phyloP scores from a whole-genome alignment of 148 eudicot genomes.

The Heliamphora exappendiculata region DNA sequence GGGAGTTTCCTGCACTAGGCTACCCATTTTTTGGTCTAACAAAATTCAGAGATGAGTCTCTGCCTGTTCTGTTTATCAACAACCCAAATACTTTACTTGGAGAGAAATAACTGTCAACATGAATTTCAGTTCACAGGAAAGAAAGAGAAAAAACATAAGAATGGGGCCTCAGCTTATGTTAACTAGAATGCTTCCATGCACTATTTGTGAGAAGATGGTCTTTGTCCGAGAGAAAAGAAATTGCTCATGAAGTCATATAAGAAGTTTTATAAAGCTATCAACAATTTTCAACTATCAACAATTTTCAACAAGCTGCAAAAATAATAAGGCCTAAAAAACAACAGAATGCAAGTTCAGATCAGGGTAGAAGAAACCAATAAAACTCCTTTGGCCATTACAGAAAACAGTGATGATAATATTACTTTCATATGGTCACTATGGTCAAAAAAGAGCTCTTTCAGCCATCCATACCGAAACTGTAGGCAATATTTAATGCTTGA shows the following conservation, averaged over 20 bases:
- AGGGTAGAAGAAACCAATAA: background rate
- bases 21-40: too few relatives aligned
- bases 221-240: background rate
- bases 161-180: background rate
- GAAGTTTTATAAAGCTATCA: background rate
- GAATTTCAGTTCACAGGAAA: background rate
- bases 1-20: too few relatives aligned
- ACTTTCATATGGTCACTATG: too few relatives aligned
- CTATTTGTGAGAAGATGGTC: background rate
- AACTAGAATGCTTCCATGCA: background rate
- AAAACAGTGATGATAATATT: background rate
- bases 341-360: background rate
- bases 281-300: background rate
- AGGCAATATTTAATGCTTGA: background rate
- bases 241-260: background rate
- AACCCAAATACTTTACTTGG: background rate
- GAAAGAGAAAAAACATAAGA: background rate
- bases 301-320: background rate
- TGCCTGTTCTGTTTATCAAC: background rate
- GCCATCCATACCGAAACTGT: background rate
- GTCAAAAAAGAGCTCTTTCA: background rate
- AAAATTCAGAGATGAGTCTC: background rate
- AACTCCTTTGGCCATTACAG: background rate
- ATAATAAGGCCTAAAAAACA: background rate
- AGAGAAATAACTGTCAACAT: background rate